phyloP scores from a whole-genome alignment of 2,329 filamentous ascomycete species.

The Spiromastix sp. region DNA sequence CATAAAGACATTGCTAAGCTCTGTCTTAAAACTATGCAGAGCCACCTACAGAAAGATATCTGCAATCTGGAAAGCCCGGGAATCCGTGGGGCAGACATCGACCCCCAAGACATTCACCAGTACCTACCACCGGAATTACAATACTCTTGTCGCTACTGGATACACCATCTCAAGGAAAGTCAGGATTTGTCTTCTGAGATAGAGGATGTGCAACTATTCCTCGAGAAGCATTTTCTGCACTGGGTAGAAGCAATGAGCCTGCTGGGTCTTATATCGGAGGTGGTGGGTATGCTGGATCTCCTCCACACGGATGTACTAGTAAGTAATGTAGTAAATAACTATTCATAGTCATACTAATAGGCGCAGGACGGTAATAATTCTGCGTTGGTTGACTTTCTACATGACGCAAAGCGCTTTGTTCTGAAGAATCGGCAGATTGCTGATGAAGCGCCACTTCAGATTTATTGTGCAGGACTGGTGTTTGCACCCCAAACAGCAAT shows the following conservation, averaged over 20 bases:
- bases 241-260: conserved; percentile 13
- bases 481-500: conserved; percentile 10
- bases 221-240: conserved; percentile 12
- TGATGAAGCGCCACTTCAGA: conserved; percentile 17
- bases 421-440: conserved; percentile 14
- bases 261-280: conserved; percentile 9
- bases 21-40: conserved; percentile 15
- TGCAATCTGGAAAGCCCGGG: conserved; percentile 3
- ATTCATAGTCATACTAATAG: not conserved
- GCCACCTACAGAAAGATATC: conserved; percentile 6
- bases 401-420: conserved; percentile 18
- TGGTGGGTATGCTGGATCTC: conserved; percentile 4
- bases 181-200: conserved; percentile 1
- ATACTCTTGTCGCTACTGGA: conserved; percentile 17
- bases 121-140: conserved; percentile 11
- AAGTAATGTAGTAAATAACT: conserved; percentile 2
- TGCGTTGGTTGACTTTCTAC: conserved; percentile 10
- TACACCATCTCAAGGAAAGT: conserved; percentile 11
- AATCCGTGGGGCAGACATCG: not conserved
- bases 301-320: conserved; percentile 8
- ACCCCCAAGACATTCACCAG: conserved; percentile 5
- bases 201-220: conserved; percentile 7
- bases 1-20: conserved; percentile 17
- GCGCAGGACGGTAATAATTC: not conserved
- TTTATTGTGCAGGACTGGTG: conserved; percentile 17